Base-by-base conservation (phyloP, 495 filamentous ascomycete genomes). In the Neurospora hispaniola region DNA sequence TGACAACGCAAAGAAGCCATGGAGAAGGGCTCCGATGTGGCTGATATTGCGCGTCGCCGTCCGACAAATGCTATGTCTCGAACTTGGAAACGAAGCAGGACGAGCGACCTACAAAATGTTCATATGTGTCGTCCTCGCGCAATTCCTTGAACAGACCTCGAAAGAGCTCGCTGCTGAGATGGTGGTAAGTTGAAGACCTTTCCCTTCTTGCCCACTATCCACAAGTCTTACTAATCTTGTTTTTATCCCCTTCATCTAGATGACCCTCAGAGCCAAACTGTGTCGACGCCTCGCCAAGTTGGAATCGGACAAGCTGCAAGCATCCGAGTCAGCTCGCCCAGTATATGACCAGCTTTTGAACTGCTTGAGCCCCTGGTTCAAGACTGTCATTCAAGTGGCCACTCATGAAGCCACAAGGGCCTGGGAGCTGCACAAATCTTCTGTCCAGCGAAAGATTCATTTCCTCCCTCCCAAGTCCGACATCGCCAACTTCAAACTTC, bases 201-300 rank as follows among this genome's bases (percentile, higher is more conserved):
- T 39, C 14, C 7, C 2, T 40, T 9, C 62, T 44, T 35, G 11
- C 27, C 16, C 4, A 66, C 68, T 4, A 20, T 44, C n/a, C 38
- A 62, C 8, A 11, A 23, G 5, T 12, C 8, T 11, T 71, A 70
- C 27, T 46, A 71, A 8, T 20, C 39, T 14, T 73, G 73, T 1
- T 68, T 75, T 39, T 69, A 66, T 76, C 1, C 74, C 79, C 20
- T 82, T 83, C 23, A 1, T 66, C 14, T 31, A 66, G 54, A 66
- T 66, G 54, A 66, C 27, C 12, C 80, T 89, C 0, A 86, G 71
- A 46, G 71, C 83, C 16, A 91, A 91, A 73, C 81, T 92, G 10
- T 87, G 86, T 72, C 86, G 89, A 40, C 88, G 90, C 16, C 79
- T 91, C 59, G 86, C 84, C 7, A 91, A 92, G 77, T 54, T 91